A percentile compares a stretch with the other conserved stretches of the same genome.
Conservation (phyloP, 306 rosid genomes). For the Vigna nakashimae region DNA sequence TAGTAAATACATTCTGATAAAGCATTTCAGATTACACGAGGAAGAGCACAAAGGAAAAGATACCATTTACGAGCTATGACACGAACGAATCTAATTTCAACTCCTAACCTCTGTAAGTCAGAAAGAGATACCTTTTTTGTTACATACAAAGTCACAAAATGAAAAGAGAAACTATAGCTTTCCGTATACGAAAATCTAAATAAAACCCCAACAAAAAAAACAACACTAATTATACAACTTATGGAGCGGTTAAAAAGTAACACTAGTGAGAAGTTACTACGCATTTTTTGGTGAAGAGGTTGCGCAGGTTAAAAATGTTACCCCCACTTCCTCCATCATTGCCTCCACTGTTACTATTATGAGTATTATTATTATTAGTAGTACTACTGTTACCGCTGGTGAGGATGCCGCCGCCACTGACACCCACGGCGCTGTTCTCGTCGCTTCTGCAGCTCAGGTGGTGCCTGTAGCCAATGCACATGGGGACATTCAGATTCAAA, state of each 20-base stretch:
- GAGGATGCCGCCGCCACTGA: slow-evolving; percentile 16
- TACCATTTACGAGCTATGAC: slow-evolving; percentile 43
- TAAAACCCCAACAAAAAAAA: background rate
- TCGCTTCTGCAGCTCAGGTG: slow-evolving; percentile 76
- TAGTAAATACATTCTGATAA: slow-evolving; percentile 38
- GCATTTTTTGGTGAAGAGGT: slow-evolving; percentile 78
- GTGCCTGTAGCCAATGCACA: slow-evolving; percentile 75
- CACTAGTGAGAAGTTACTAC: slow-evolving; percentile 61
- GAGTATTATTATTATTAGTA: background rate
- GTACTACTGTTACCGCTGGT: background rate
- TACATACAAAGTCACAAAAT: slow-evolving; percentile 28
- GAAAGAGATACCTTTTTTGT: slow-evolving; percentile 35
- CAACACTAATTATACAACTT: background rate
- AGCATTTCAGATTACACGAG: slow-evolving; percentile 45
- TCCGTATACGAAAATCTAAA: slow-evolving; percentile 35
- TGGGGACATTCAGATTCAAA: slow-evolving; percentile 84
- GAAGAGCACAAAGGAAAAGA: slow-evolving; percentile 28
- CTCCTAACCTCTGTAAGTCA: slow-evolving; percentile 27
- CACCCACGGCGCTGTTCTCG: slow-evolving; percentile 54
- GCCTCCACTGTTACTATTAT: slow-evolving; percentile 30
- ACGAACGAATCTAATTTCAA: slow-evolving; percentile 34
- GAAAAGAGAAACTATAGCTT: slow-evolving; percentile 36
- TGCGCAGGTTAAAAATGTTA: slow-evolving; percentile 79
- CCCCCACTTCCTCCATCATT: slow-evolving; percentile 57
- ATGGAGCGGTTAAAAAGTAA: slow-evolving; percentile 5